phyloP scores from a whole-genome alignment of 2,329 filamentous ascomycete species.

The Aspergillus fijiensis region DNA sequence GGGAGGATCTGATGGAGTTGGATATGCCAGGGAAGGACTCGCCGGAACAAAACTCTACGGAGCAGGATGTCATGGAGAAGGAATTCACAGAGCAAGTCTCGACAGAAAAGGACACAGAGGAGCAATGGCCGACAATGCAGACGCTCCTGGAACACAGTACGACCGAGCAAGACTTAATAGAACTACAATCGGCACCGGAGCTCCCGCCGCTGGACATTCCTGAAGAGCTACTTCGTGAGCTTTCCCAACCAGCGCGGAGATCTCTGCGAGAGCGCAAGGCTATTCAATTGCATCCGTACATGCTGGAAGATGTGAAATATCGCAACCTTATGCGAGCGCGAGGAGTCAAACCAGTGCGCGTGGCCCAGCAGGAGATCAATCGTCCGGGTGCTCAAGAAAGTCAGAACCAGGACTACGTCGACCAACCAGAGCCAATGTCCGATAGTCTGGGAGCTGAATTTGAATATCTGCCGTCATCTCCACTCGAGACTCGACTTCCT shows the following conservation, averaged over 20 bases:
- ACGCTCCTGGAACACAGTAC: no score
- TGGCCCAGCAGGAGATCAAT: conserved; percentile 21
- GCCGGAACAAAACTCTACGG: not conserved
- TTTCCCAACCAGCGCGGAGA: conserved; percentile 30
- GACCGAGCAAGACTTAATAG: not conserved
- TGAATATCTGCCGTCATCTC: conserved; percentile 31
- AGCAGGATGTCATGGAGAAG: not conserved
- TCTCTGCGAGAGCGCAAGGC: conserved; percentile 47
- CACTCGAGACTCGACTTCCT: conserved; percentile 13
- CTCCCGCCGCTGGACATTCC: conserved; percentile 27
- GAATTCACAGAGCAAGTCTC: not conserved
- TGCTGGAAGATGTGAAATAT: conserved; percentile 48
- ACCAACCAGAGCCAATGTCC: conserved; percentile 32
- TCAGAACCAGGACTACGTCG: conserved; percentile 35
- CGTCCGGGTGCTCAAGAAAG: conserved; percentile 27
- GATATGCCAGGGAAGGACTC: not conserved
- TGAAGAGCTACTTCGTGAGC: conserved; percentile 28
- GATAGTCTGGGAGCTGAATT: conserved; percentile 34
- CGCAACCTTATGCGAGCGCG: conserved; percentile 40
- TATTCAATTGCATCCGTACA: conserved; percentile 51
- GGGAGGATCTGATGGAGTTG: conserved; percentile 13
- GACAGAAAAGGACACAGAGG: not conserved
- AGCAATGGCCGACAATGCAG: no score
- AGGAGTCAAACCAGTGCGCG: conserved; percentile 45
- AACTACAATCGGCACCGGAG: not conserved